These are phyloP conservation scores for Anethum foeniculum DNA, from an alignment of 140 eudicot genomes.

Conservation along the genomic window DNA sequence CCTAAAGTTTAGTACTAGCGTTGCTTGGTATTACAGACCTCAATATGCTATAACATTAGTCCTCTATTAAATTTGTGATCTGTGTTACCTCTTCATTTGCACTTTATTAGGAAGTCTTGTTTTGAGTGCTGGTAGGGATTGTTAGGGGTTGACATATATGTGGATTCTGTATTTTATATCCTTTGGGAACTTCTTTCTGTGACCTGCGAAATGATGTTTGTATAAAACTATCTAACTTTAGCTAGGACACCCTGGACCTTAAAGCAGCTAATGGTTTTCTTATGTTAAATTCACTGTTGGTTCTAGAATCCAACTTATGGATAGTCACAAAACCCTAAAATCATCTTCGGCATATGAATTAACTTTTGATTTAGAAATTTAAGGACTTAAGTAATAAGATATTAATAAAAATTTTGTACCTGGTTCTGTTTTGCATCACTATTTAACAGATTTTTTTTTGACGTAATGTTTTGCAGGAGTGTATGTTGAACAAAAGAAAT, in stretches of 20 bases:
- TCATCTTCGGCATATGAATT: not conserved
- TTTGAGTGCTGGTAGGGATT: not conserved
- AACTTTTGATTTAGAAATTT: not conserved
- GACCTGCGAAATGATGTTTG: not conserved
- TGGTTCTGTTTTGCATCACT: not conserved
- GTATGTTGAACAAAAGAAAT: conserved; percentile 56
- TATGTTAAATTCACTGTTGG: not conserved
- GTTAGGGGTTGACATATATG: not conserved
- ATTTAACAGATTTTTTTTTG: not conserved
- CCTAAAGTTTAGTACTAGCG: not conserved
- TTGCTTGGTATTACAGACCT: not conserved
- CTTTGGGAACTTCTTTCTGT: not conserved
- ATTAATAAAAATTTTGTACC: not conserved
- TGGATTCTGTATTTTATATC: not conserved
- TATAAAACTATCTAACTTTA: not conserved
- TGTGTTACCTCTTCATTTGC: not conserved
- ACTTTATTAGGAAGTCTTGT: not conserved
- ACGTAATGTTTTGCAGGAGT: conserved; percentile 45
- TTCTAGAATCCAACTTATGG: not conserved
- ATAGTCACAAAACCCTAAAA: not conserved
- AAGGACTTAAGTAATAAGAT: not conserved
- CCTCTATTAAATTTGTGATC: not conserved
- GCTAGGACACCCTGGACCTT: not conserved
- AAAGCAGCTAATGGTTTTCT: not conserved
- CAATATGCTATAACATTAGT: not conserved